Base-by-base conservation (phyloP, 352 stramenopile genomes). In the Globisporangium spiculum region DNA sequence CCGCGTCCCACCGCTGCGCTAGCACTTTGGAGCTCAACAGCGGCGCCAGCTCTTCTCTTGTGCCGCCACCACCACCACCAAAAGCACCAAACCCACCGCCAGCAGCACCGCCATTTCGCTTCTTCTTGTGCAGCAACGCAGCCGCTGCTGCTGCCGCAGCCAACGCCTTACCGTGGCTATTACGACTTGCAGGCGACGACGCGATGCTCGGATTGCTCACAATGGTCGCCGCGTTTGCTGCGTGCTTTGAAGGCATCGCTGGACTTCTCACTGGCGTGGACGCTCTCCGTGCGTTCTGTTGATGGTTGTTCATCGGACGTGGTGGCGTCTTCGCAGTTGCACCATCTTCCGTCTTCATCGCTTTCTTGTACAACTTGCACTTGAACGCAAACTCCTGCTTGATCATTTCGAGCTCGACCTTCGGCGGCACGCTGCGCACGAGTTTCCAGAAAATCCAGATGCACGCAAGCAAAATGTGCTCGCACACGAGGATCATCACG, bases 381-480 rank as follows among this genome's bases (percentile, higher is more conserved):
- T 92, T 94, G 78, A 94, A 94, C 16, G 68, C 70, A 68, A 85
- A 86, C 68, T 94, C 86, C 50, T 89, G 82, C 63, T 84, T 72
- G 46, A 90, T 64, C 78, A 87, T 80, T 32, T 88, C 76, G 27
- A 94, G 76, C 71, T 90, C 75, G 16, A 94, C 75, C 27, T 70
- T 75, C 8, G 82, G 72, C 9, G 86, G 86, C 7, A 94, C 75
- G 57, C 80, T 91, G 58, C 73, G 79, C 44, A 84, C 72, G 50
- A 88, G 71, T 52, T 81, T 84, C 86, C 86, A 94, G 61, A 90
- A 94, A 1, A 73, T 69, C 79, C 81, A 94, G 56, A 92, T 83
- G 57, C 74, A 26, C 22, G 81, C 68, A 53, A 93, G 75, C 41
- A 86, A 68, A 3, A 85, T 32, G 59, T 94, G 84, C 66, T 94